Percentiles rank a stretch among this genome's conserved stretches.
phyloP scores from a whole-genome alignment of 116 monocot species.

The Thalassia testudinum region DNA sequence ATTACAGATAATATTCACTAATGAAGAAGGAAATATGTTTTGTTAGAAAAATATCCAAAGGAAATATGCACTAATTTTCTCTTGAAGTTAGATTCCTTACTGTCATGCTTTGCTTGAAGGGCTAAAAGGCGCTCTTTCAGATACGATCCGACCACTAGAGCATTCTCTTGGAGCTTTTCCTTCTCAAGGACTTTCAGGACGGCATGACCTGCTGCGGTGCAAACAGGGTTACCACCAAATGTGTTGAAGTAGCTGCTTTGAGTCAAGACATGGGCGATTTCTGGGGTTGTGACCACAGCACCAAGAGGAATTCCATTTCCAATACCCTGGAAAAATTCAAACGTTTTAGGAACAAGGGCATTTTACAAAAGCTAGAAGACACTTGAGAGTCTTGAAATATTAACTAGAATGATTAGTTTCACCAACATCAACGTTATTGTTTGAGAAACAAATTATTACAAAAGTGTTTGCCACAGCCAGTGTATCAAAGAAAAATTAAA shows the following conservation, averaged over 20 bases:
- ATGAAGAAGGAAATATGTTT: too few species aligned
- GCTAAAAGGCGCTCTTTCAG: constrained; percentile 46
- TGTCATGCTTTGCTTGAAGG: constrained; percentile 73
- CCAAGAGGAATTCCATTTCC: constrained; percentile 92
- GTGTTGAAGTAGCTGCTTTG: constrained; percentile 88
- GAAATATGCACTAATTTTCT: not conserved
- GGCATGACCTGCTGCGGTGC: constrained; percentile 79
- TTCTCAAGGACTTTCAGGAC: constrained; percentile 74
- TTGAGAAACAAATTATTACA: not conserved
- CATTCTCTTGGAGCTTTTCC: constrained; percentile 83
- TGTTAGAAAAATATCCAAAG: not conserved
- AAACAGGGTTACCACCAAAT: constrained; percentile 86
- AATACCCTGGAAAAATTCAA: constrained; percentile 44
- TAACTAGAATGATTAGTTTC: not conserved
- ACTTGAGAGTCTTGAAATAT: not conserved
- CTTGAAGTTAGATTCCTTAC: constrained; percentile 23
- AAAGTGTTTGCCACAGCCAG: not conserved
- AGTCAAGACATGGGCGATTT: constrained; percentile 73
- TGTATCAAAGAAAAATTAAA: not conserved
- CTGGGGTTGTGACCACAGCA: constrained; percentile 85
- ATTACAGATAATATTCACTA: too few species aligned
- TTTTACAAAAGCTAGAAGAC: not conserved
- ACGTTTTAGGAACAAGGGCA: not conserved
- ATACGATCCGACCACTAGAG: constrained; percentile 62
- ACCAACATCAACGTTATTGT: not conserved